Evolutionary conservation across 495 filamentous ascomycete species (phyloP).

Genomic region (Aspergillus hancockii): DNA sequence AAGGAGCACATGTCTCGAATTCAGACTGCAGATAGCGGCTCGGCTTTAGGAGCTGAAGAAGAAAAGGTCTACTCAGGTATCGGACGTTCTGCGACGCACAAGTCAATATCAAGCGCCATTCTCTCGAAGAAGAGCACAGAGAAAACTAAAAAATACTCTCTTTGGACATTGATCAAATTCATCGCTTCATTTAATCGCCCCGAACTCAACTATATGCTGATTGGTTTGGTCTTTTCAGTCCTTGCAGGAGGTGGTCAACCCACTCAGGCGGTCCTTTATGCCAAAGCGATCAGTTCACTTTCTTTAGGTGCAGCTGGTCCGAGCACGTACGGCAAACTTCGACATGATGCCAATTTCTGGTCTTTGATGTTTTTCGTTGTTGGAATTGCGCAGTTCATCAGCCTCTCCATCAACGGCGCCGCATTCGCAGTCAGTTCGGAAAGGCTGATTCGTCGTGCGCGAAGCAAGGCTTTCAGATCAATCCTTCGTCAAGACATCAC

Average conservation of each 20-base stretch:
- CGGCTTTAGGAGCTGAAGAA: slow-evolving; percentile 24
- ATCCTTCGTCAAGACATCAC: slow-evolving; percentile 92
- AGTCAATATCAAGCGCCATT: slow-evolving; percentile 74
- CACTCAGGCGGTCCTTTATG: slow-evolving; percentile 85
- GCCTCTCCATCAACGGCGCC: slow-evolving; percentile 67
- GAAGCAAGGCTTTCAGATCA: slow-evolving; percentile 76
- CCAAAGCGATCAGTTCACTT: slow-evolving; percentile 76
- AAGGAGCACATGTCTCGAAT: slow-evolving; percentile 30
- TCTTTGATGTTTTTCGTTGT: slow-evolving; percentile 91
- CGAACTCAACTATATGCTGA: slow-evolving; percentile 71
- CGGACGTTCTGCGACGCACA: slow-evolving; percentile 57
- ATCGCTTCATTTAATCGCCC: slow-evolving; percentile 78
- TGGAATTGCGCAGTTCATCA: slow-evolving; percentile 74
- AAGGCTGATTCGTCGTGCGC: slow-evolving; percentile 75
- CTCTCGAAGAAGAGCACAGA: slow-evolving; percentile 56
- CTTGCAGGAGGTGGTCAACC: slow-evolving; percentile 86
- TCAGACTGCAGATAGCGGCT: slow-evolving; percentile 34
- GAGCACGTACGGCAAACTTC: slow-evolving; percentile 50
- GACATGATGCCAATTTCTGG: slow-evolving; percentile 82
- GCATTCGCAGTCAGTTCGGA: slow-evolving; percentile 85
- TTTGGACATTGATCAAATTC: slow-evolving; percentile 84
- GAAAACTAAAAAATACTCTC: slow-evolving; percentile 57
- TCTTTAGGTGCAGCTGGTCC: slow-evolving; percentile 42
- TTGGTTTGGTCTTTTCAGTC: slow-evolving; percentile 75
- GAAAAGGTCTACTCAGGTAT: slow-evolving; percentile 29